Evolutionary conservation across 116 monocot species (phyloP).

Genomic region (Trichopus zeylanicus): DNA sequence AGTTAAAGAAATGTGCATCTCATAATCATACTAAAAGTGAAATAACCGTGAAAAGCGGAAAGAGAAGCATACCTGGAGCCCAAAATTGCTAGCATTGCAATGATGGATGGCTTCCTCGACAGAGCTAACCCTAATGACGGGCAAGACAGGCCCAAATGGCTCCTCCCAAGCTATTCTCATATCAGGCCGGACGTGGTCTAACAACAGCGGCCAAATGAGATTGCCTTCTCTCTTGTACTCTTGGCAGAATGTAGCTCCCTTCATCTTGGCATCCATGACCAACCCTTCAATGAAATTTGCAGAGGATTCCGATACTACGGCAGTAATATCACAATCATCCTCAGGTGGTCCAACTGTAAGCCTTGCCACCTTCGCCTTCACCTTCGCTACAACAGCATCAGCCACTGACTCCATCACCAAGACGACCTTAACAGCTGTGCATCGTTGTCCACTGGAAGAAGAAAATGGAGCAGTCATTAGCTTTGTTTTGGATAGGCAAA

Average conservation of each 20-base stretch:
- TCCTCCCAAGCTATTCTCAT: conserved; percentile 79
- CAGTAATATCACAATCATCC: conserved; percentile 90
- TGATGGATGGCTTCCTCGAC: conserved; percentile 95
- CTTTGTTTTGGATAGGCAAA: too few relatives aligned
- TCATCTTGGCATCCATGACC: conserved; percentile 54
- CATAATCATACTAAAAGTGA: neutral
- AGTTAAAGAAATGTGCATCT: too few relatives aligned
- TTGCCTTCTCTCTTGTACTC: conserved; percentile 88
- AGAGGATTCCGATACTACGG: conserved; percentile 70
- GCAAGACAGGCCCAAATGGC: conserved; percentile 91
- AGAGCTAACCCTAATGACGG: conserved; percentile 78
- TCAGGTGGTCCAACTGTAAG: conserved; percentile 85
- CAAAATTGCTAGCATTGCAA: conserved; percentile 98
- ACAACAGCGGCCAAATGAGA: conserved; percentile 85
- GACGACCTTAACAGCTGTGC: conserved; percentile 95
- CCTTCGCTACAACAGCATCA: conserved; percentile 81
- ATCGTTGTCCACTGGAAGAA: conserved; percentile 84
- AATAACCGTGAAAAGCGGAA: neutral
- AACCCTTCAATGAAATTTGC: conserved; percentile 69
- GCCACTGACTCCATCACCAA: conserved; percentile 90
- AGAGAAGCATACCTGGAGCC: conserved; percentile 63
- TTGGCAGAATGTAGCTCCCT: conserved; percentile 72
- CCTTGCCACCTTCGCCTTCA: conserved; percentile 77
- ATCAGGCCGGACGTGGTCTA: conserved; percentile 56
- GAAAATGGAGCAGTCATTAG: neutral